A percentile compares a stretch with the other conserved stretches of the same genome.
Conservation (phyloP, 2,329 filamentous ascomycete species). For the Chrysoporthe cubensis region DNA sequence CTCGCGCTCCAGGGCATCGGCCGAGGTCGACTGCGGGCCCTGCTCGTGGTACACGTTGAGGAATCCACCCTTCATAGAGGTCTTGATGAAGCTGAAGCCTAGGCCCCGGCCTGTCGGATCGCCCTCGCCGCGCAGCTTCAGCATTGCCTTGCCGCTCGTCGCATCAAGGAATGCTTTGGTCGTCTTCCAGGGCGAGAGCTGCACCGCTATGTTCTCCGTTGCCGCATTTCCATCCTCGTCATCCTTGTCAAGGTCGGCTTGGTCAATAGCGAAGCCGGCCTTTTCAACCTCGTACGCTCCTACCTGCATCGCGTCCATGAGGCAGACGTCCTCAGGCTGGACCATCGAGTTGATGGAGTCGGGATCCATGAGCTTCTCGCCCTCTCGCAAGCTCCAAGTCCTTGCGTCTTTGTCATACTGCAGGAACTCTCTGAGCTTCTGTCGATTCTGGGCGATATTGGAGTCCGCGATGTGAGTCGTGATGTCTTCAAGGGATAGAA, state of each 20-base stretch:
- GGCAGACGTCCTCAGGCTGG: slow-evolving; percentile 91
- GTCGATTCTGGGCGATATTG: slow-evolving; percentile 91
- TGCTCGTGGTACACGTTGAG: slow-evolving; percentile 72
- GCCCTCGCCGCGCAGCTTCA: slow-evolving; percentile 90
- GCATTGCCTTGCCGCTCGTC: slow-evolving; percentile 93
- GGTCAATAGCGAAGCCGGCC: slow-evolving; percentile 75
- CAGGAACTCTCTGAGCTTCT: slow-evolving; percentile 97
- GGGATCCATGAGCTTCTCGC: slow-evolving; percentile 79
- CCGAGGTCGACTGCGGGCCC: slow-evolving; percentile 67
- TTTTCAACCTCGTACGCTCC: slow-evolving; percentile 89
- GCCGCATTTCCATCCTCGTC: slow-evolving; percentile 66
- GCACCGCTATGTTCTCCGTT: slow-evolving; percentile 78
- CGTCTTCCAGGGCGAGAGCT: slow-evolving; percentile 93
- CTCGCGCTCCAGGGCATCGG: slow-evolving; percentile 85
- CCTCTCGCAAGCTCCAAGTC: slow-evolving; percentile 78
- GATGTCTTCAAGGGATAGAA: slow-evolving; percentile 79
- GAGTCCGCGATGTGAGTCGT: slow-evolving; percentile 92
- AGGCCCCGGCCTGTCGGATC: slow-evolving; percentile 93
- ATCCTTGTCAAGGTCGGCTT: slow-evolving; percentile 67
- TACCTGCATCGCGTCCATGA: slow-evolving; percentile 96
- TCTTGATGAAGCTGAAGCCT: slow-evolving; percentile 96
- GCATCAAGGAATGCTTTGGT: slow-evolving; percentile 97
- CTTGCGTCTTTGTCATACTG: slow-evolving; percentile 86
- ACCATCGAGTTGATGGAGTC: slow-evolving; percentile 83
- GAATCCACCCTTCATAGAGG: slow-evolving; percentile 97